Conservation (phyloP, 2,329 filamentous ascomycete genomes). For the Colletotrichum eremochloae region DNA sequence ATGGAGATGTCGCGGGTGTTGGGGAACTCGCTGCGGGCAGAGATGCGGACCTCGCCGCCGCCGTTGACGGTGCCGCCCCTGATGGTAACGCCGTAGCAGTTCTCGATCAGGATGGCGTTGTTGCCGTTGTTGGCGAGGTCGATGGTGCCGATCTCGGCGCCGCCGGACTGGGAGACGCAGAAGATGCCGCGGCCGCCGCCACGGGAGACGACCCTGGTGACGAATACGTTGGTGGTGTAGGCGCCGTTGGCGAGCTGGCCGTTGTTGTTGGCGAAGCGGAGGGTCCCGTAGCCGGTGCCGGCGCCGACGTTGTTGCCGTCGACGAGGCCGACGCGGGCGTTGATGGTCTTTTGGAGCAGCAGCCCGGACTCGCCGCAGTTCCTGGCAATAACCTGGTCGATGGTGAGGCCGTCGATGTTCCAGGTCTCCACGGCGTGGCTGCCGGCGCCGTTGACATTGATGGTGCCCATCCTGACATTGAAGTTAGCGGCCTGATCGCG, state of each 20-base stretch:
- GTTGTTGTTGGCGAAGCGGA: constrained; percentile 70
- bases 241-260: constrained; percentile 61
- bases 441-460: constrained; percentile 65
- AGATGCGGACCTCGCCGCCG: constrained; percentile 67
- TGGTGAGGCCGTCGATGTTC: constrained; percentile 68
- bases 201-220: constrained; percentile 67
- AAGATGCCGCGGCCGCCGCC: constrained; percentile 70
- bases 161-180: constrained; percentile 69
- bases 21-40: constrained; percentile 66
- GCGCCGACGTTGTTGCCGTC: constrained; percentile 67
- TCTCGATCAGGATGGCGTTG: constrained; percentile 70
- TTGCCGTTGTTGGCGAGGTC: constrained; percentile 67
- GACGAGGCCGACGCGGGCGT: constrained; percentile 66
- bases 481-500: constrained; percentile 65
- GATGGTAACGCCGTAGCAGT: constrained; percentile 69
- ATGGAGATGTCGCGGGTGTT: constrained; percentile 66
- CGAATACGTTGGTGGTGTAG: constrained; percentile 65
- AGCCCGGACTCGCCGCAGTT: constrained; percentile 69
- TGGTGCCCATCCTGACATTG: constrained; percentile 66
- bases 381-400: constrained; percentile 65
- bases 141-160: constrained; percentile 61
- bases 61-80: constrained; percentile 64
- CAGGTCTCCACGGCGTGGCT: constrained; percentile 71
- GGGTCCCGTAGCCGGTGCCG: constrained; percentile 67
- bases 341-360: constrained; percentile 66